These are phyloP conservation scores for Kodamaea sagamina DNA, from an alignment of 805 yeast species.

Conservation along the genomic window DNA sequence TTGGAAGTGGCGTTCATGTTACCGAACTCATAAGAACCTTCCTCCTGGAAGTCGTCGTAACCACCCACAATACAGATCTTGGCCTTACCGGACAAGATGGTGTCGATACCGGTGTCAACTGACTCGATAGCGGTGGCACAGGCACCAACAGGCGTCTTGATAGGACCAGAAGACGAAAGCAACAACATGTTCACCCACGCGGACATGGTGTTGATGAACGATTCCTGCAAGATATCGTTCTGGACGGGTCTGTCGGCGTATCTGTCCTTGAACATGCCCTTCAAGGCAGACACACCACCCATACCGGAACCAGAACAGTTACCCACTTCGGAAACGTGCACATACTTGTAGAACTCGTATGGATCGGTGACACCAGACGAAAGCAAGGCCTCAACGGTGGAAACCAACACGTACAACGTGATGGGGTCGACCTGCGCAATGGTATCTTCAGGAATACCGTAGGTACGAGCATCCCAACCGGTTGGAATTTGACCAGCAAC, in stretches of 20 bases:
- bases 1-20: slow-evolving; percentile 99
- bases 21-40: slow-evolving; percentile 96
- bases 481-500: slow-evolving; percentile 95
- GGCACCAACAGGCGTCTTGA: slow-evolving; percentile 99
- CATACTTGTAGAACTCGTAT: slow-evolving; percentile 96
- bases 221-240: slow-evolving; percentile 95
- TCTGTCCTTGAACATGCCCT: slow-evolving; percentile 97
- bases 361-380: slow-evolving; percentile 97
- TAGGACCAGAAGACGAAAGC: slow-evolving; percentile 96
- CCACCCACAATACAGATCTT: slow-evolving; percentile 98
- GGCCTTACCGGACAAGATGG: slow-evolving; percentile 90
- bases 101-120: slow-evolving; percentile 92
- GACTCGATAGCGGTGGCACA: slow-evolving; percentile 99
- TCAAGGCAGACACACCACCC: slow-evolving; percentile 98
- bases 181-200: slow-evolving; percentile 99
- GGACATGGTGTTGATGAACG: slow-evolving; percentile 97
- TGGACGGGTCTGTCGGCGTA: slow-evolving; percentile 92
- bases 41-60: slow-evolving; percentile 99
- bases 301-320: slow-evolving; percentile 99
- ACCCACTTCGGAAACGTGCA: slow-evolving; percentile 98
- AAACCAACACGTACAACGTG: slow-evolving; percentile 87
- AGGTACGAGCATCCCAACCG: slow-evolving; percentile 95
- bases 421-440: slow-evolving; percentile 94
- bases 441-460: slow-evolving; percentile 94
- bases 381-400: slow-evolving; percentile 93